phyloP scores from a whole-genome alignment of 73 alveolate genomes.

The Paramecium pentaurelia region DNA sequence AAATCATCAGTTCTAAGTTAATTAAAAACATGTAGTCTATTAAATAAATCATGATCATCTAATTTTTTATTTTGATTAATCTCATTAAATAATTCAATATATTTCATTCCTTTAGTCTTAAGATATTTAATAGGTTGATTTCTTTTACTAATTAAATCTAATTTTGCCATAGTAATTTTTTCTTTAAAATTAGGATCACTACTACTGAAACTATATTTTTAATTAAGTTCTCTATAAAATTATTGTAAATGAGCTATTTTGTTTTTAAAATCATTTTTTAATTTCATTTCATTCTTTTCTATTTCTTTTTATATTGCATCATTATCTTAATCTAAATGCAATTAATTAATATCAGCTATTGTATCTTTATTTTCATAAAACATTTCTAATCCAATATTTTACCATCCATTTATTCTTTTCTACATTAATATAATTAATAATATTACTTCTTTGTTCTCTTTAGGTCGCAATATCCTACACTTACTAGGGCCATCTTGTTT shows the following conservation, averaged over 20 bases:
- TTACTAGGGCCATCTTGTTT: conserved; percentile 9
- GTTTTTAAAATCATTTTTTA: conserved; percentile 24
- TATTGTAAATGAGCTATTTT: neutral
- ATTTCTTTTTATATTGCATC: neutral
- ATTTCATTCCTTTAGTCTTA: neutral
- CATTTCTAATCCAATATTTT: conserved; percentile 14
- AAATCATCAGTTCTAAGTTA: neutral
- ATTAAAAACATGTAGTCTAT: neutral
- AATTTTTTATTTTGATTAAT: neutral
- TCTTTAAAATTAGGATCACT: conserved; percentile 27
- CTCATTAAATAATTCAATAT: neutral
- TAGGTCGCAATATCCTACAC: conserved; percentile 7
- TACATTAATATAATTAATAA: neutral
- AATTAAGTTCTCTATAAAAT: neutral
- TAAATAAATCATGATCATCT: neutral
- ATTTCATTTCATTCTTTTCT: conserved; percentile 20
- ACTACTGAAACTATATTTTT: neutral
- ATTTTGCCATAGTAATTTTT: neutral
- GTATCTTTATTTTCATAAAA: conserved; percentile 15
- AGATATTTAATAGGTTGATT: neutral
- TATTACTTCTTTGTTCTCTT: neutral
- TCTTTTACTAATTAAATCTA: neutral
- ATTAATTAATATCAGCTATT: neutral
- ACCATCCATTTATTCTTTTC: conserved; percentile 35
- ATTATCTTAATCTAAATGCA: neutral